A percentile compares a stretch with the other conserved stretches of the same genome.
Evolutionary conservation across 2,329 filamentous ascomycete species (phyloP).

Genomic region (Thelonectria blattea): DNA sequence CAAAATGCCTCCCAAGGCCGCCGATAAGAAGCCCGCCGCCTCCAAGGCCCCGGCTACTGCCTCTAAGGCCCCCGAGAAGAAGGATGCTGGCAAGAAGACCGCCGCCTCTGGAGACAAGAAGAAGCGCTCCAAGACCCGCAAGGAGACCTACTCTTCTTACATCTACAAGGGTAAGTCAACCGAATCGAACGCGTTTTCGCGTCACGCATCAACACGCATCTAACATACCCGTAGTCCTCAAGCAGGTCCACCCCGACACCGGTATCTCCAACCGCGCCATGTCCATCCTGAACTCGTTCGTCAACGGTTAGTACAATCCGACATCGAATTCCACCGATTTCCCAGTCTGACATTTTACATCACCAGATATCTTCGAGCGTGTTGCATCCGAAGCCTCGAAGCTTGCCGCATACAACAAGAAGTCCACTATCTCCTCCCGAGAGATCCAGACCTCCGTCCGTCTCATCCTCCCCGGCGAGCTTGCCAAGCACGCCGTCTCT

Average conservation of each 20-base stretch:
- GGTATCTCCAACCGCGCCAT: slow-evolving; percentile 99
- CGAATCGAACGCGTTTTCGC: slow-evolving; percentile 16
- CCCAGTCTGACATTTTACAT: slow-evolving; percentile 8
- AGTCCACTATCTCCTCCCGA: slow-evolving; percentile 98
- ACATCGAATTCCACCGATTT: neutral
- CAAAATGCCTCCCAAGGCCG: slow-evolving; percentile 94
- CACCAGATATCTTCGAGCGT: slow-evolving; percentile 96
- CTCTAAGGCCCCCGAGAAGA: slow-evolving; percentile 83
- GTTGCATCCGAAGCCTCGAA: slow-evolving; percentile 98
- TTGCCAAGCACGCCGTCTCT: slow-evolving; percentile 99
- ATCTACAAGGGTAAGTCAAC: slow-evolving; percentile 93
- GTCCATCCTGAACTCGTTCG: slow-evolving; percentile 99
- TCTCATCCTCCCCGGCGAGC: slow-evolving; percentile 96
- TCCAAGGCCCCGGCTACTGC: slow-evolving; percentile 88
- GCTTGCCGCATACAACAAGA: slow-evolving; percentile 99
- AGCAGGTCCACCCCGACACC: slow-evolving; percentile 99
- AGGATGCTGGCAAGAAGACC: slow-evolving; percentile 99
- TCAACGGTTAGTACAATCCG: slow-evolving; percentile 76
- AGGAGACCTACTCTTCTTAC: slow-evolving; percentile 99
- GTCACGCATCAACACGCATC: slow-evolving; percentile 24
- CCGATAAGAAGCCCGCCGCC: slow-evolving; percentile 98
- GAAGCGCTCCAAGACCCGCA: slow-evolving; percentile 99
- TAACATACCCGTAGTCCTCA: slow-evolving; percentile 73
- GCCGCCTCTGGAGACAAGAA: slow-evolving; percentile 97
- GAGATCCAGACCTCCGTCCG: slow-evolving; percentile 99